Evolutionary conservation across 176 grass and related monocot genomes (phyloP).

Genomic region (Microstegium vimineum): DNA sequence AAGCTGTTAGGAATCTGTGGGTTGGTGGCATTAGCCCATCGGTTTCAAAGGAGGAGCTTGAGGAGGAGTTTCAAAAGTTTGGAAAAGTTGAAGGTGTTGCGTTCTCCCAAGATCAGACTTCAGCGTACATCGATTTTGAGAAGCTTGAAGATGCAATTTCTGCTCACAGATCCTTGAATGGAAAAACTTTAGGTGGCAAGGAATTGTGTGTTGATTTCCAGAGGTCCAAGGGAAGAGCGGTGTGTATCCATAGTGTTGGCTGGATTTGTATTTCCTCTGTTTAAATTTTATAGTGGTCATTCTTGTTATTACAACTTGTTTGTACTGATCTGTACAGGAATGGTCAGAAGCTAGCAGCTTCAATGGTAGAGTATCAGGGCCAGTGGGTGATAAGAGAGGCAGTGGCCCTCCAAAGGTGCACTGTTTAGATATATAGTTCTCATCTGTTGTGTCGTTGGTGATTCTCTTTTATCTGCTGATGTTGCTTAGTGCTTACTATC

Average conservation of each 20-base stretch:
- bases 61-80: slow-evolving; percentile 71
- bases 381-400: slow-evolving; percentile 37
- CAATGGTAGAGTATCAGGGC: slow-evolving; percentile 31
- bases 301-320: slow-evolving; percentile 12
- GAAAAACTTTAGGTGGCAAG: slow-evolving; percentile 56
- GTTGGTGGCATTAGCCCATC: slow-evolving; percentile 69
- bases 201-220: slow-evolving; percentile 96
- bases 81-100: slow-evolving; percentile 64
- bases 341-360: slow-evolving; percentile 36
- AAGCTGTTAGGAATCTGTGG: slow-evolving; percentile 84
- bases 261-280: neutral
- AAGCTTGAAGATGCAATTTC: slow-evolving; percentile 88
- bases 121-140: slow-evolving; percentile 67
- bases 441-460: neutral
- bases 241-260: slow-evolving; percentile 30
- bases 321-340: slow-evolving; percentile 47
- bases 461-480: neutral
- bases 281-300: neutral
- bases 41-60: slow-evolving; percentile 64
- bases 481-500: slow-evolving; percentile 24
- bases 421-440: slow-evolving; percentile 7
- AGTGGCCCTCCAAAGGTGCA: slow-evolving; percentile 33
- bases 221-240: slow-evolving; percentile 62
- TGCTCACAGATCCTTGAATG: slow-evolving; percentile 79
- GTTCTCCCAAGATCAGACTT: slow-evolving; percentile 65